These are phyloP conservation scores for Agroathelia rolfsii DNA, from an alignment of 1,284 basidiomycete genomes.

Conservation along the genomic window DNA sequence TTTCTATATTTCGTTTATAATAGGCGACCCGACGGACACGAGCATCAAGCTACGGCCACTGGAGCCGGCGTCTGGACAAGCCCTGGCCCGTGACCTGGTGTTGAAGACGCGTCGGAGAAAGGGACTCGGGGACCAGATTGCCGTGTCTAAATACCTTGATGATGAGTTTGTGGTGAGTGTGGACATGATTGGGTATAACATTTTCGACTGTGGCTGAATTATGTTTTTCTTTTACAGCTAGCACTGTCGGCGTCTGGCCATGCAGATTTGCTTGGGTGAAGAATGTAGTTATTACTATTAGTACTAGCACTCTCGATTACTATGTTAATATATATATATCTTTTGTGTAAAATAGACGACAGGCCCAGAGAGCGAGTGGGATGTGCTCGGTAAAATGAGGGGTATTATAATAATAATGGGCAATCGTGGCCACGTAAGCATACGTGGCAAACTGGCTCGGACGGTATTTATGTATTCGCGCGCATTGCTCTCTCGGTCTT, in stretches of 20 bases:
- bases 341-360: too few relatives aligned
- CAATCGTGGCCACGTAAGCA: constrained; percentile 32
- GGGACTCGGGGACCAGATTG: constrained; percentile 87
- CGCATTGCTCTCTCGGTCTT: constrained; percentile 11
- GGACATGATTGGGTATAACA: constrained; percentile 6
- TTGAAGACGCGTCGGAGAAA: constrained; percentile 95
- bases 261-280: constrained; percentile 73
- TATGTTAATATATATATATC: constrained; percentile 11
- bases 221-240: constrained; percentile 37
- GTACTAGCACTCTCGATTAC: constrained; percentile 13
- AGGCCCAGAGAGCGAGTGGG: too few relatives aligned
- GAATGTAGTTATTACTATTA: constrained; percentile 13
- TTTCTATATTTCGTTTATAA: constrained; percentile 6
- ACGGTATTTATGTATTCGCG: too few relatives aligned
- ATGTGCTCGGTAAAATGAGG: too few relatives aligned
- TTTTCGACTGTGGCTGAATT: constrained; percentile 11
- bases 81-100: constrained; percentile 84
- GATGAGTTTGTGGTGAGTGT: constrained; percentile 81
- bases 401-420: too few relatives aligned
- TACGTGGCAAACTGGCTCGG: too few relatives aligned
- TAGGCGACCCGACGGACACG: constrained; percentile 95
- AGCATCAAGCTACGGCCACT: constrained; percentile 91
- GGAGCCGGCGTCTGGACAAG: constrained; percentile 94
- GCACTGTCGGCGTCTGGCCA: constrained; percentile 87
- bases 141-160: constrained; percentile 89